Base-by-base conservation (phyloP, 1,139 yeast species). In the Pichia sp. region DNA sequence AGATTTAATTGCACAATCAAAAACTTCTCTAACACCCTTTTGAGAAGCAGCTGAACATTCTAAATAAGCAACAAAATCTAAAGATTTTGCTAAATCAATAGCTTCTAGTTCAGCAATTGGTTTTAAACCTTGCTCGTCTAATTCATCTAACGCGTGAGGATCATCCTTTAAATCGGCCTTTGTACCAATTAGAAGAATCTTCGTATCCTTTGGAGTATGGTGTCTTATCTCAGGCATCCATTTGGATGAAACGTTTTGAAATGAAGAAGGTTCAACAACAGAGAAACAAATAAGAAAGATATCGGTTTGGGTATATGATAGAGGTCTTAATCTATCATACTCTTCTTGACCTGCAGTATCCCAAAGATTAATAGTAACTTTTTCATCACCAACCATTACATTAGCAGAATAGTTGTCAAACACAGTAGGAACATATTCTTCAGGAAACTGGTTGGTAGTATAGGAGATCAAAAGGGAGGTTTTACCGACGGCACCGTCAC, bases 261-360 rank as follows among this genome's bases (percentile, higher is more conserved):
- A 88, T 29, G 95, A 84, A 44, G 85, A 80, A 22, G 95, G 96
- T 61, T 85, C 86, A 48, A 87, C 86, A 13, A 90, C 83, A 16
- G 96, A 86, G 70, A 90, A 90, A 70, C 97, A 90, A 58, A 89
- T 81, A 55, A 90, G 72, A 65, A 90, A 90, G 45, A 90, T 86
- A 62, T 89, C 96, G 0, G 97, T 89, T 64, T 90, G 96, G 2
- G 96, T 96, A 66, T 90, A 90, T 22, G 95, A 86, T 58, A 90
- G 74, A 6, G 97, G 97, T 70, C 97, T 79, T 66, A 90, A 76
- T 58, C 96, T 76, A 68, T 90, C 96, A 69, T 90, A 90, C 68
- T 90, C 97, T 64, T 87, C 87, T 70, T 90, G 97, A 31, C 97
- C 97, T 10, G 97, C 97, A n/a, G 97, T 90, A 77, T 90, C 97